Evolutionary conservation across 2,329 filamentous ascomycete species (phyloP), one percentile per base, ranked within the genome.

Genomic region (Cordyceps farinosa): DNA sequence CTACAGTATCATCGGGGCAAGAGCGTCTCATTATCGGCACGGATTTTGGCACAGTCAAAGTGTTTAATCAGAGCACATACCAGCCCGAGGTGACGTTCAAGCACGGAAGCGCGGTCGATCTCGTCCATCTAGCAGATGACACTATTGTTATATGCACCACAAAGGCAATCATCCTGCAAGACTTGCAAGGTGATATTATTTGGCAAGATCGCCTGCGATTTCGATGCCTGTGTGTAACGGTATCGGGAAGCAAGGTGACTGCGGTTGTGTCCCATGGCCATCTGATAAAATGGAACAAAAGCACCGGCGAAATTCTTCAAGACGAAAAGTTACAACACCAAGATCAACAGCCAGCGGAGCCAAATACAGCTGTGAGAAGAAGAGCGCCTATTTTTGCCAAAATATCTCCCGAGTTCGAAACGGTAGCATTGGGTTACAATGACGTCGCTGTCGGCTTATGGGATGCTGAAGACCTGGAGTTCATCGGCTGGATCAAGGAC

Each of bases 321-420:
- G 66, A 70, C 8, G 52, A 67, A 13, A 13, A 15, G 2, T 67
- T 66, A 22, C 29, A 42, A 2, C 66, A 66, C 47, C 48, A 51
- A 51, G 9, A 40, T 15, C 9, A 52, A 62, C 3, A 10, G 27
- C 32, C 34, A 64, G 4, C 11, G 1, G 55, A 58, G 6, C 17
- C 30, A 10, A 13, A 48, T n/a, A 38, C 52, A 6, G 5, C 52
- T 45, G 8, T 38, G 3, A 0, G 27, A 29, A 42, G 61, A 17
- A 13, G 62, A 51, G 68, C 66, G 8, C 68, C 68, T 2, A 30
- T 11, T 9, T 30, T 65, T 3, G 68, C 67, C 5, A 65, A 65
- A 3, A 38, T 69, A 0, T 68, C 68, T 1, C 65, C 68, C 30
- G 66, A 68, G 15, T 45, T 62, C 34, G 67, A 64, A 66, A 34